phyloP scores from a whole-genome alignment of 805 yeast genomes.

The Wickerhamomyces bovis region DNA sequence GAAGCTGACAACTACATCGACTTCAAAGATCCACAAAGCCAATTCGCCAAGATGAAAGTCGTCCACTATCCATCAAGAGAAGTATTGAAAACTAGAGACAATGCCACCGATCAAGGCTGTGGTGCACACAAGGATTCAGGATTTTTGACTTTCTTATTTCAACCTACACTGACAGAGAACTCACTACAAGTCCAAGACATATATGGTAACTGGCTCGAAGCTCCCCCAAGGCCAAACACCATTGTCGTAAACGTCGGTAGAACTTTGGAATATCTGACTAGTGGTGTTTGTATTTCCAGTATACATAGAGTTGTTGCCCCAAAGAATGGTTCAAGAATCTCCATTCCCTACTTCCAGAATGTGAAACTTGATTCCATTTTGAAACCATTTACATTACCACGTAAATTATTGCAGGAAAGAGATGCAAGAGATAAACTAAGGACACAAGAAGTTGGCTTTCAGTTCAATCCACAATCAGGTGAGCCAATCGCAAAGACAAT shows the following conservation, averaged over 20 bases:
- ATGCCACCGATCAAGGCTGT: conserved; percentile 25
- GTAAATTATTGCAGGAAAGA: conserved; percentile 25
- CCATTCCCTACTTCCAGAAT: conserved; percentile 38
- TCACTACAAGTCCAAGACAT: conserved; percentile 39
- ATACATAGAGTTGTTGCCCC: conserved; percentile 33
- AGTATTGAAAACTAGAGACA: neutral
- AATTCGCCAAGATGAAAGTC: conserved; percentile 31
- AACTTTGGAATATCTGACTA: conserved; percentile 37
- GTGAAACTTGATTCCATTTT: conserved; percentile 33
- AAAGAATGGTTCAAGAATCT: conserved; percentile 24
- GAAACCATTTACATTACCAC: conserved; percentile 27
- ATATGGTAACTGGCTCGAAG: conserved; percentile 39
- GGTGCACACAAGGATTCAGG: conserved; percentile 39
- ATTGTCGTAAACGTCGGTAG: conserved; percentile 38
- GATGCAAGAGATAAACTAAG: conserved; percentile 33
- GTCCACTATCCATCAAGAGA: conserved; percentile 31
- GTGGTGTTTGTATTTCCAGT: conserved; percentile 41
- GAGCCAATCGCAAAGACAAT: conserved; percentile 37
- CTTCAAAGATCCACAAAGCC: conserved; percentile 28
- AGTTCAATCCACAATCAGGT: conserved; percentile 31
- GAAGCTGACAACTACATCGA: conserved; percentile 40
- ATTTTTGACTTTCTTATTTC: conserved; percentile 34
- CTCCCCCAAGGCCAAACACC: conserved; percentile 28
- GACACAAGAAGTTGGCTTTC: conserved; percentile 33
- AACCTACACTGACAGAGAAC: conserved; percentile 17